Conservation (phyloP, 192 early-diverging fungal species). For the Rhizophagus prolifer region DNA sequence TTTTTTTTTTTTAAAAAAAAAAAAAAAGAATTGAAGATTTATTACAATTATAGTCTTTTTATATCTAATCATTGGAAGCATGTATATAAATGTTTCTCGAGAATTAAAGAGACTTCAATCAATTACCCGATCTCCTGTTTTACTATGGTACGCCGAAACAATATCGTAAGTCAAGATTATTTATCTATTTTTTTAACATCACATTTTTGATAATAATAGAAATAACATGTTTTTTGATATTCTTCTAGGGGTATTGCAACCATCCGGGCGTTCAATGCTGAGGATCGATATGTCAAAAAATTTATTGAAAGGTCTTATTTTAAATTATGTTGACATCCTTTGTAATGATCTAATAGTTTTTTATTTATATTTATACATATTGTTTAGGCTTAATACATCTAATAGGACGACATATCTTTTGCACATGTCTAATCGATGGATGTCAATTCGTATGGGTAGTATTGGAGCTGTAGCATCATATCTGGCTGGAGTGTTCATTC, state of each 20-base stretch:
- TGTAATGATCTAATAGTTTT: neutral
- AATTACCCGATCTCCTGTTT: conserved; percentile 28
- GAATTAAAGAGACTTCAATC: conserved; percentile 91
- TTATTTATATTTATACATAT: neutral
- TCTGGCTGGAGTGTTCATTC: conserved; percentile 61
- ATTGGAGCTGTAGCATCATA: conserved; percentile 71
- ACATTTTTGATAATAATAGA: conserved; percentile 71
- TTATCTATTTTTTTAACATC: conserved; percentile 29
- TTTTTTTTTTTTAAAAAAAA: neutral
- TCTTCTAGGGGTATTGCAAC: conserved; percentile 72
- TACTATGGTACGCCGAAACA: conserved; percentile 49
- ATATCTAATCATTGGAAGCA: conserved; percentile 10
- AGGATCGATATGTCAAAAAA: conserved; percentile 62
- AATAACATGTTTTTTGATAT: conserved; percentile 77
- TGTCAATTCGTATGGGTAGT: conserved; percentile 76
- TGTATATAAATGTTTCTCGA: conserved; percentile 43
- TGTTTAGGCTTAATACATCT: conserved; percentile 56
- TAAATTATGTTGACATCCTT: neutral
- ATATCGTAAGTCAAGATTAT: conserved; percentile 31
- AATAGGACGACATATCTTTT: conserved; percentile 79
- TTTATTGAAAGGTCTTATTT: conserved; percentile 37
- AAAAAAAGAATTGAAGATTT: neutral
- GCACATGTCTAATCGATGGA: conserved; percentile 85
- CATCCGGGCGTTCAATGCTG: conserved; percentile 80
- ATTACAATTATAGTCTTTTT: conserved; percentile 7